Percentiles rank a stretch among this genome's conserved stretches.
phyloP scores from a whole-genome alignment of 2,329 filamentous ascomycete genomes.

The Passalora sequoiae region DNA sequence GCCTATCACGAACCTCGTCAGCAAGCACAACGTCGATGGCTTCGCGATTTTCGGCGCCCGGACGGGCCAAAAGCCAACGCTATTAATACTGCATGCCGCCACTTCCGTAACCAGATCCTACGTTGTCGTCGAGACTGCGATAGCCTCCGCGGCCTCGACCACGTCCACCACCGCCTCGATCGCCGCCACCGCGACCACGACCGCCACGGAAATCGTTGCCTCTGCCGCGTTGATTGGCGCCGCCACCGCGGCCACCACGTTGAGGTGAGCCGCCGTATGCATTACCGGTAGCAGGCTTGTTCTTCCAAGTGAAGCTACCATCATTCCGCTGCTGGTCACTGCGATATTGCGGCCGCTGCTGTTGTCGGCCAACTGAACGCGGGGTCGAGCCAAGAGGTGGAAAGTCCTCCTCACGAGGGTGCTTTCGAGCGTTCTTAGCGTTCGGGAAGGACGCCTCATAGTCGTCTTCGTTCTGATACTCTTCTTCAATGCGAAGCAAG shows the following conservation, averaged over 20 bases:
- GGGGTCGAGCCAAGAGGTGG: conserved; percentile 26
- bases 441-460: conserved; percentile 60
- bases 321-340: conserved; percentile 21
- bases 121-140: conserved; percentile 42
- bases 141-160: conserved; percentile 34
- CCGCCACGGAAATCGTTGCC: conserved; percentile 14
- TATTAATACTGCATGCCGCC: conserved; percentile 35
- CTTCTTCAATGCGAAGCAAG: conserved; percentile 72
- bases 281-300: conserved; percentile 11
- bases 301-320: conserved; percentile 33
- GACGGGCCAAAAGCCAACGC: no score
- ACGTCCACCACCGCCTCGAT: conserved; percentile 28
- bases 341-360: conserved; percentile 31
- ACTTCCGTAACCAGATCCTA: conserved; percentile 31
- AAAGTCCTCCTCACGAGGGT: conserved; percentile 53
- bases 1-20: no score
- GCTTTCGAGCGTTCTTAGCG: conserved; percentile 58
- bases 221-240: conserved; percentile 39
- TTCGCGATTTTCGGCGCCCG: not conserved
- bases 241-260: conserved; percentile 32
- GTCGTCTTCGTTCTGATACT: conserved; percentile 57
- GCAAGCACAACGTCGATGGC: no score
- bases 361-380: conserved; percentile 18
- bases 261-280: conserved; percentile 12
- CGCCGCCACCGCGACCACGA: conserved; percentile 22